Conservation (phyloP, 2,329 filamentous ascomycete species). For the Cordyceps militaris region DNA sequence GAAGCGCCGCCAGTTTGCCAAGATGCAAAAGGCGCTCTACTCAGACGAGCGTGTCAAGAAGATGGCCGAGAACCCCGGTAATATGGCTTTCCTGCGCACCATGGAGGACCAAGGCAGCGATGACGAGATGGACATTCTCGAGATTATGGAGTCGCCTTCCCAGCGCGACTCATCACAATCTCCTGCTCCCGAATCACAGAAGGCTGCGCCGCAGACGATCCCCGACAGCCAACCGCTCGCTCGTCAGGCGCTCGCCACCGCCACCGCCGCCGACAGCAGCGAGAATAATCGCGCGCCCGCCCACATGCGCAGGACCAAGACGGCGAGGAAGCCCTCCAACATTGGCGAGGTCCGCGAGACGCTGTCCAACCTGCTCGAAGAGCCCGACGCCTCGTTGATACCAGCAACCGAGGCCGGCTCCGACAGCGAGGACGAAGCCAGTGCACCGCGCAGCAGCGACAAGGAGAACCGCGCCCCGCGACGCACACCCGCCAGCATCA, state of each 20-base stretch:
- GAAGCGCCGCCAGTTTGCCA: constrained; percentile 82
- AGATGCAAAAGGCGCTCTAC: constrained; percentile 83
- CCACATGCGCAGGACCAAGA: constrained; percentile 54
- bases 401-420: constrained; percentile 33
- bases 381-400: constrained; percentile 46
- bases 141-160: constrained; percentile 32
- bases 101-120: constrained; percentile 76
- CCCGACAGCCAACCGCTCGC: constrained; percentile 45
- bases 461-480: constrained; percentile 43
- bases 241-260: constrained; percentile 29
- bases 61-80: constrained; percentile 82
- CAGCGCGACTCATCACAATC: constrained; percentile 31
- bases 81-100: constrained; percentile 80
- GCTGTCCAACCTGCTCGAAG: constrained; percentile 75
- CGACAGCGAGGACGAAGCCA: constrained; percentile 35
- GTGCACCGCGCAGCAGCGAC: constrained; percentile 26
- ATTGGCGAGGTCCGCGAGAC: constrained; percentile 77
- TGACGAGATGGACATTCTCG: constrained; percentile 70
- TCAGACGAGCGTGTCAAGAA: constrained; percentile 85
- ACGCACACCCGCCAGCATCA: constrained; percentile 39
- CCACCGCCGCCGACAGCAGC: background rate
- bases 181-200: background rate
- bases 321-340: constrained; percentile 61
- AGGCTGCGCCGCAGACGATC: constrained; percentile 25
- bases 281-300: constrained; percentile 47